Conservation (phyloP, 2,329 filamentous ascomycete species). For the Arthrobotrys pseudoclavata region DNA sequence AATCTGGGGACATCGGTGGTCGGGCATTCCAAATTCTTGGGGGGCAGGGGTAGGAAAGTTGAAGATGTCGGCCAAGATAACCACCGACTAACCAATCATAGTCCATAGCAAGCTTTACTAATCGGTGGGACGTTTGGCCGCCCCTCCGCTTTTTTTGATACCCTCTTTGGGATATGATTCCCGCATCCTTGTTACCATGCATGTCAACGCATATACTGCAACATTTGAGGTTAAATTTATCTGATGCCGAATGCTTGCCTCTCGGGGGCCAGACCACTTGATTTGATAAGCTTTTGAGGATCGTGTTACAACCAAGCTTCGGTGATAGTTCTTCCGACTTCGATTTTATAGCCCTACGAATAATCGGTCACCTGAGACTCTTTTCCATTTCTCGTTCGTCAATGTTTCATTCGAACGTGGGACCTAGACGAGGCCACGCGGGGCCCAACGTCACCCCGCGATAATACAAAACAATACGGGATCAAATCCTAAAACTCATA, state of each 20-base stretch:
- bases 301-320: neutral
- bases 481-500: neutral
- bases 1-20: constrained; percentile 27
- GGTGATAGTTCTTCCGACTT: neutral
- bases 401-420: neutral
- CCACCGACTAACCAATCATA: constrained; percentile 48
- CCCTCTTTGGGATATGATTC: constrained; percentile 2
- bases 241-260: neutral
- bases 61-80: constrained; percentile 40
- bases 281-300: neutral
- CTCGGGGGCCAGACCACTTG: neutral
- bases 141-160: neutral
- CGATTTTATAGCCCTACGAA: neutral
- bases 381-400: no score
- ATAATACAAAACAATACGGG: neutral
- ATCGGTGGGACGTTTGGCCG: constrained; percentile 25
- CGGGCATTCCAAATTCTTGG: constrained; percentile 19
- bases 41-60: neutral
- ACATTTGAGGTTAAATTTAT: neutral
- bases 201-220: constrained; percentile 14
- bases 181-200: neutral
- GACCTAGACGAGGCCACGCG: constrained; percentile 5
- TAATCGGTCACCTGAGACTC: neutral
- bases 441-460: neutral
- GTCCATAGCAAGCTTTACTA: neutral